Base-by-base conservation (phyloP, 805 yeast genomes). In the Schwanniomyces sp. region DNA sequence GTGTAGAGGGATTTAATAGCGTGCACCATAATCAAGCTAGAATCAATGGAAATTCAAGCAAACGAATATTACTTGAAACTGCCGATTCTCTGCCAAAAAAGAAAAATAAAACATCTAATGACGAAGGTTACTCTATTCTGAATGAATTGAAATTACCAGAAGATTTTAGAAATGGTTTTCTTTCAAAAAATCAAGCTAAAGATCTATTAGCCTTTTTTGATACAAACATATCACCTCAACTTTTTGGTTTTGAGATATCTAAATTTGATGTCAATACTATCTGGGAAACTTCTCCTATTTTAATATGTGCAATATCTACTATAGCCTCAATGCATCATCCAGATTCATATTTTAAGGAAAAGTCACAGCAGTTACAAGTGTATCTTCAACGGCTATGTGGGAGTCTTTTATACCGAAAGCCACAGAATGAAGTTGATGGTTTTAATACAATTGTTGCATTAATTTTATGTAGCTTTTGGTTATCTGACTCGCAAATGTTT, bases 391-490 rank as follows among this genome's bases (percentile, higher is more conserved):
- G 57, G 30, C 57, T 72, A 29, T 70, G 77, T 52, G 61, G 70
- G 32, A 51, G 59, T 44, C 52, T 72, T n/a, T 46, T 69, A 21
- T 64, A 62, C 53, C 55, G 62, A 43, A 72, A 71, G 14, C 77
- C 77, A 0, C 60, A 61, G 4, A 69, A 64, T 27, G 82, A 78
- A 50, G 50, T 61, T 1, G 83, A 81, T 44, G 80, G 80, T 1
- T 80, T 80, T 58, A 78, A 82, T 57, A 79, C 84, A 0, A 79
- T 84, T n/a, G 67, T 84, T 17, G 87, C 86, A 0, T 67, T 85
- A 34, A 76, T 84, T 37, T 74, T 84, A 24, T 83, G 86, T 52
- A 84, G 87, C 41, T 81, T 84, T 56, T 85, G 89, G 89, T 72
- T 84, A 41, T 78, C 84, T 17, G 77, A 84, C 51, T 76, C 80